These are phyloP conservation scores for Sphagnum contortum DNA, from an alignment of 225 moss, liverwort and hornwort genomes.

Conservation along the genomic window DNA sequence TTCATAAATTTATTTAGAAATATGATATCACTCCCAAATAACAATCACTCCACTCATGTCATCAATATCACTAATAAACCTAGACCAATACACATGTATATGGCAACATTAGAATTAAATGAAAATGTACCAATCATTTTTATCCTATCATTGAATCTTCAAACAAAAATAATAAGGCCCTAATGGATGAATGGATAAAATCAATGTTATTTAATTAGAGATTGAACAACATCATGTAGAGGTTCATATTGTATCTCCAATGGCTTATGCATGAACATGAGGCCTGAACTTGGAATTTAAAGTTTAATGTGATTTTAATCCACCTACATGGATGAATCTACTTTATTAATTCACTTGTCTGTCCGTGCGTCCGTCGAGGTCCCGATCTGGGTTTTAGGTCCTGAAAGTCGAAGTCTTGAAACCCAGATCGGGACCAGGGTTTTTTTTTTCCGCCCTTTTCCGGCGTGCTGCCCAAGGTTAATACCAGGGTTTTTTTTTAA, in stretches of 20 bases:
- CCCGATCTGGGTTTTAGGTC: too few relatives aligned
- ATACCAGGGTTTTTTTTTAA: too few relatives aligned
- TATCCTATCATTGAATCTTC: background rate
- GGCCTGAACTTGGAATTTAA: too few relatives aligned
- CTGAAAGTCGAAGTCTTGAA: too few relatives aligned
- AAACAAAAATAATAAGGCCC: background rate
- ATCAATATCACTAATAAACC: background rate
- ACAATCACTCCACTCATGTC: background rate
- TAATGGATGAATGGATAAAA: conserved; percentile 1
- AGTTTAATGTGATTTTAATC: too few relatives aligned
- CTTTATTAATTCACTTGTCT: too few relatives aligned
- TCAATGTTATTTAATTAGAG: background rate
- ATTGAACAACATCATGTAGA: background rate
- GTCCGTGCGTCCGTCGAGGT: too few relatives aligned
- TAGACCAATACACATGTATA: background rate
- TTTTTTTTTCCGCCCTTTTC: too few relatives aligned
- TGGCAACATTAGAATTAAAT: background rate
- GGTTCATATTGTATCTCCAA: background rate
- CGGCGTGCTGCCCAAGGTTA: too few relatives aligned
- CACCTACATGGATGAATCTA: too few relatives aligned
- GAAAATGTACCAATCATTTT: background rate
- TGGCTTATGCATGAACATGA: too few relatives aligned
- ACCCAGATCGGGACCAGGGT: too few relatives aligned
- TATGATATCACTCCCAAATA: background rate
- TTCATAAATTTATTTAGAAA: background rate